Conservation (phyloP, 371 early-diverging fungal genomes). For the Nematocida ausubeli region DNA sequence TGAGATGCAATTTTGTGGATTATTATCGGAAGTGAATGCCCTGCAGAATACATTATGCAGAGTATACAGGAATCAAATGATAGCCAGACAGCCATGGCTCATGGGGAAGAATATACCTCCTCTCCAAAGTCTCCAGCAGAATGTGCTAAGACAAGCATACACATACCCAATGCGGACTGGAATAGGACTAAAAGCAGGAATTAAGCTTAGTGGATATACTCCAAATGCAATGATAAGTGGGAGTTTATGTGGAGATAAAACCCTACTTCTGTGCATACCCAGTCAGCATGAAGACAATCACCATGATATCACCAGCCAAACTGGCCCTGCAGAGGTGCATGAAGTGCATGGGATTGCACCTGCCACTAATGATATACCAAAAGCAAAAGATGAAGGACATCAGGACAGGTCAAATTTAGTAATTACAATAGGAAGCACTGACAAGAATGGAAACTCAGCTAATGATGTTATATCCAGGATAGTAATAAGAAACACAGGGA, state of each 20-base stretch:
- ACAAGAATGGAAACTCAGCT: slow-evolving; percentile 31
- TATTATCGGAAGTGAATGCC: neutral
- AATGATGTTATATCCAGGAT: slow-evolving; percentile 31
- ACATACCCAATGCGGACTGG: neutral
- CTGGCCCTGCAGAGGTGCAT: too few relatives aligned
- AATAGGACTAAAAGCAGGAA: too few relatives aligned
- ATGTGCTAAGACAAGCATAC: neutral
- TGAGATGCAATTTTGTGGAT: neutral
- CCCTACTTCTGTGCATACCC: neutral
- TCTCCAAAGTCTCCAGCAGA: neutral
- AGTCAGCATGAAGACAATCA: too few relatives aligned
- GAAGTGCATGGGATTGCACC: too few relatives aligned
- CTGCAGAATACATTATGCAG: slow-evolving; percentile 5
- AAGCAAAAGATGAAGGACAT: neutral
- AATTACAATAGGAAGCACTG: slow-evolving; percentile 51
- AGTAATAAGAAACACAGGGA: neutral
- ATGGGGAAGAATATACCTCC: slow-evolving; percentile 37
- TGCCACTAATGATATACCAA: too few relatives aligned
- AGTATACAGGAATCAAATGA: slow-evolving; percentile 5
- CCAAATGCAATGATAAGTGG: too few relatives aligned
- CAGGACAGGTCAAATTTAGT: slow-evolving; percentile 3
- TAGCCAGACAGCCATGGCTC: slow-evolving; percentile 43
- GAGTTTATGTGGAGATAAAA: slow-evolving; percentile 1
- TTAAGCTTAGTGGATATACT: too few relatives aligned
- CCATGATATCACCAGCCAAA: too few relatives aligned